A percentile compares a stretch with the other conserved stretches of the same genome.
Evolutionary conservation across 2,329 filamentous ascomycete genomes (phyloP).

Genomic region (Phialophora verrucosa): DNA sequence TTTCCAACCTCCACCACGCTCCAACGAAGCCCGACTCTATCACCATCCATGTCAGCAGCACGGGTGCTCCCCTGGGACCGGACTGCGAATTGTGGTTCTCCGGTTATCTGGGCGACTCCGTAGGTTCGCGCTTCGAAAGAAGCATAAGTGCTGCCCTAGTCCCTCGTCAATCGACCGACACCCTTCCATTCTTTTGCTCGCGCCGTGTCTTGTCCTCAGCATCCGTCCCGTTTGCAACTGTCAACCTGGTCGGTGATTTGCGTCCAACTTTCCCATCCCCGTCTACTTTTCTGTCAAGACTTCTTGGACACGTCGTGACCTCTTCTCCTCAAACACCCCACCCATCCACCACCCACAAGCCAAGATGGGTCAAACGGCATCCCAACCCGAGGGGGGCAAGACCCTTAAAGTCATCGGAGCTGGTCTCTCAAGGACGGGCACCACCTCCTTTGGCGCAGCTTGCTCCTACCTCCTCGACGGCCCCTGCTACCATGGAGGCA

Average conservation of each 20-base stretch:
- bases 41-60: background rate
- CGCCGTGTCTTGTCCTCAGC: background rate
- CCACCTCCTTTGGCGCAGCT: constrained; percentile 57
- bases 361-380: constrained; percentile 38
- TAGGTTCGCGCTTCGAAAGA: constrained; percentile 15
- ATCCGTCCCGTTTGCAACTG: constrained; percentile 11
- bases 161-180: background rate
- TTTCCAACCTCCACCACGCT: background rate
- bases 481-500: constrained; percentile 59
- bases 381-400: constrained; percentile 33
- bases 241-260: constrained; percentile 9
- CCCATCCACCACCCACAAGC: background rate
- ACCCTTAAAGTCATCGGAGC: constrained; percentile 37
- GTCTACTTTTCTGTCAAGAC: background rate
- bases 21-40: background rate
- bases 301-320: background rate
- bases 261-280: background rate
- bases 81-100: background rate
- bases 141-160: constrained; percentile 20
- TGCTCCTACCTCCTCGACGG: constrained; percentile 56
- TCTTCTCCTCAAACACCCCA: background rate
- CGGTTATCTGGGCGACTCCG: constrained; percentile 3
- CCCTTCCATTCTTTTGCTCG: constrained; percentile 2
- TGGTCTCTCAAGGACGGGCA: constrained; percentile 54
- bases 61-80: background rate